Conservation (phyloP, 352 stramenopile species). For the Halophytophthora polymorphica region DNA sequence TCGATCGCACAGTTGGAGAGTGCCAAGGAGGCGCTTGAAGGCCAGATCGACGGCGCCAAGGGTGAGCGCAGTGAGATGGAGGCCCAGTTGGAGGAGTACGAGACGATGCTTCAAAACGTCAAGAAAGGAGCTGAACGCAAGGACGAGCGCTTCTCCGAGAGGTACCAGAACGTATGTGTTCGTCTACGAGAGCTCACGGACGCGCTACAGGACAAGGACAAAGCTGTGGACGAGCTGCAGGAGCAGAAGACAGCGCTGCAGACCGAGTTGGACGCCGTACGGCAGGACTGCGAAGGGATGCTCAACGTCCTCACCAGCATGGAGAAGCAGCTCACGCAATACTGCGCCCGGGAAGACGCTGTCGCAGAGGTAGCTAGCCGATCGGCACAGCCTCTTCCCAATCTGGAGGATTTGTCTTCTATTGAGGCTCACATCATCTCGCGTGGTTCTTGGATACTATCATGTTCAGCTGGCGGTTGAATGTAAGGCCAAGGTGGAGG, state of each 20-base stretch:
- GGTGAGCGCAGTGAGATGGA: conserved; percentile 37
- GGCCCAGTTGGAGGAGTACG: conserved; percentile 60
- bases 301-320: conserved; percentile 77
- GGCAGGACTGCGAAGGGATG: conserved; percentile 82
- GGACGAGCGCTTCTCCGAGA: conserved; percentile 47
- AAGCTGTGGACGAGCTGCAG: conserved; percentile 47
- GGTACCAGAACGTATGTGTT: conserved; percentile 74
- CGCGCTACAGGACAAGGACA: conserved; percentile 54
- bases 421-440: background rate
- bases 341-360: conserved; percentile 66
- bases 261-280: conserved; percentile 59
- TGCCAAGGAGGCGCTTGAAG: conserved; percentile 39
- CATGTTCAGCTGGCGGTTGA: conserved; percentile 55
- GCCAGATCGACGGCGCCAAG: conserved; percentile 32
- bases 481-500: conserved; percentile 68
- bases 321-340: conserved; percentile 82
- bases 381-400: background rate
- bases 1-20: conserved; percentile 64
- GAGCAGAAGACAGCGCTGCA: conserved; percentile 35
- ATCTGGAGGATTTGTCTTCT: background rate
- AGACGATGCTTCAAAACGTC: conserved; percentile 48
- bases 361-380: conserved; percentile 49
- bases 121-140: conserved; percentile 62
- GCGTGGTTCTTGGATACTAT: background rate
- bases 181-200: conserved; percentile 61